A percentile compares a stretch with the other conserved stretches of the same genome.
Evolutionary conservation across 148 eudicot genomes (phyloP).

Genomic region (Chenopodium album): DNA sequence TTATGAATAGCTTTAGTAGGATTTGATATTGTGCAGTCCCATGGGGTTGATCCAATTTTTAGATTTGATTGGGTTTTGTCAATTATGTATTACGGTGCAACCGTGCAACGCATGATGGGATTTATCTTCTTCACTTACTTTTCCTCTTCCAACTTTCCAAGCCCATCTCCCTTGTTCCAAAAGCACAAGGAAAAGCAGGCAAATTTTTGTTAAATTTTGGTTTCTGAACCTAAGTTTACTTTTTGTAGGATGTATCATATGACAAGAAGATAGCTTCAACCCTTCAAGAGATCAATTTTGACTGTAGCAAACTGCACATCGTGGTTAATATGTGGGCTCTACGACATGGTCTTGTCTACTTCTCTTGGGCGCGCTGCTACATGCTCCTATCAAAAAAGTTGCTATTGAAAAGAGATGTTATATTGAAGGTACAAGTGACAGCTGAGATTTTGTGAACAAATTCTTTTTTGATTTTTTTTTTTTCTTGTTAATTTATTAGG

Average conservation of each 20-base stretch:
- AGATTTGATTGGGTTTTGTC: too few relatives aligned
- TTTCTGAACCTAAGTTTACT: neutral
- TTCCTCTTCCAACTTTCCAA: too few relatives aligned
- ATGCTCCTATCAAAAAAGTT: neutral
- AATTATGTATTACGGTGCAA: too few relatives aligned
- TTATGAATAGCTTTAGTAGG: too few relatives aligned
- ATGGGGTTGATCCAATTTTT: too few relatives aligned
- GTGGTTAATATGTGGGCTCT: neutral
- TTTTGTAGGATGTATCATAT: constrained; percentile 15
- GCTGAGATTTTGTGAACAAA: constrained; percentile 15
- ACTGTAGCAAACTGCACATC: neutral
- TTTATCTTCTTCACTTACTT: neutral
- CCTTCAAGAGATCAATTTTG: constrained; percentile 2
- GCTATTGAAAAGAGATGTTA: neutral
- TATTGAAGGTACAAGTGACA: neutral
- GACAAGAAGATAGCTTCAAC: constrained; percentile 14
- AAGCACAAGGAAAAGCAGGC: neutral
- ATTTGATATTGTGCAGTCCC: neutral
- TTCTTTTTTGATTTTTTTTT: constrained; percentile 4
- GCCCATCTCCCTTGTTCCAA: neutral
- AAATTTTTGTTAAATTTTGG: neutral
- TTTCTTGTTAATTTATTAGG: constrained; percentile 14
- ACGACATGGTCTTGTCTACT: neutral
- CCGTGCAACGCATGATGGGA: neutral
- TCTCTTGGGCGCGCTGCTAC: neutral